phyloP scores from a whole-genome alignment of 139 green algal species.

The Volvox reticuliferus region DNA sequence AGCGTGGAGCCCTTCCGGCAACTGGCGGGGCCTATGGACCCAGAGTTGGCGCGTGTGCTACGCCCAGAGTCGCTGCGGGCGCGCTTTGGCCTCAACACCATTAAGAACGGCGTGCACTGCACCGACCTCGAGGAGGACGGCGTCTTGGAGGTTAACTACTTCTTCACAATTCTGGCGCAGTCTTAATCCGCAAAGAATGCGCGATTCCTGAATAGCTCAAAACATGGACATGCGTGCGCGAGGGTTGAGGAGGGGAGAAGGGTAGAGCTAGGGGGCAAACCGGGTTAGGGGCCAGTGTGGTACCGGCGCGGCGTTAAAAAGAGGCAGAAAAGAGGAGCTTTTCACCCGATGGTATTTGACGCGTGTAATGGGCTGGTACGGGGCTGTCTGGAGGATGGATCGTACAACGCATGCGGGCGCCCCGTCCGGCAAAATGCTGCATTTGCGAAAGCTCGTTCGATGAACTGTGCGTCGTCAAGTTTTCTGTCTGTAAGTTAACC shows the following conservation, averaged over 20 bases:
- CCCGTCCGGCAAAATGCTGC: too few species aligned
- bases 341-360: too few species aligned
- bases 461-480: too few species aligned
- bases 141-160: conserved; percentile 71
- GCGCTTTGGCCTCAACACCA: conserved; percentile 77
- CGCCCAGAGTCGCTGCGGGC: conserved; percentile 78
- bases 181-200: not conserved
- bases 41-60: conserved; percentile 82
- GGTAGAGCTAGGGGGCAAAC: too few species aligned
- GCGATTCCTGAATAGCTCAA: not conserved
- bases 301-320: too few species aligned
- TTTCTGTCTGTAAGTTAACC: too few species aligned
- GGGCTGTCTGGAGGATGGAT: too few species aligned
- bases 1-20: conserved; percentile 72
- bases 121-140: conserved; percentile 89
- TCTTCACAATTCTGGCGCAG: conserved; percentile 41
- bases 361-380: too few species aligned
- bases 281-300: too few species aligned
- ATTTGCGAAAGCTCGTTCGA: too few species aligned
- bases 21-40: conserved; percentile 81
- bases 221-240: not conserved
- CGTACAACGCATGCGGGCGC: too few species aligned
- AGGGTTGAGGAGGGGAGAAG: not conserved
- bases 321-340: too few species aligned
- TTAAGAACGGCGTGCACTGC: conserved; percentile 85